Conservation (phyloP, 2,329 filamentous ascomycete genomes). For the Fonsecaea nubica region DNA sequence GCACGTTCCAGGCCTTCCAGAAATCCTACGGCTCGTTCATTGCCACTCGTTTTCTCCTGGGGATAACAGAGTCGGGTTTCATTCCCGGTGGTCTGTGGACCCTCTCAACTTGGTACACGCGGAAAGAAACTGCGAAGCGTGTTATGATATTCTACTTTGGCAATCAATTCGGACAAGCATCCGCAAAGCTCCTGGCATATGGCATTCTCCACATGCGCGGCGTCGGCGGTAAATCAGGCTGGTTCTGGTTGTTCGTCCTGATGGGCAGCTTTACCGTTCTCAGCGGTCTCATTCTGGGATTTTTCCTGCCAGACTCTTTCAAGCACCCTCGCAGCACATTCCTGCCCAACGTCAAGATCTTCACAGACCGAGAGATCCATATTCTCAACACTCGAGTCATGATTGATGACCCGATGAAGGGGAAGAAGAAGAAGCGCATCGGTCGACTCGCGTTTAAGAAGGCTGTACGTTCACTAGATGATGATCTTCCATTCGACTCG, state of each 20-base stretch:
- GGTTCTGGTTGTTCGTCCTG: conserved; percentile 64
- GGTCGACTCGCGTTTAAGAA: conserved; percentile 52
- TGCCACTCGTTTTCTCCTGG: conserved; percentile 59
- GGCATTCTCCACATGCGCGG: conserved; percentile 58
- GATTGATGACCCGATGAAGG: conserved; percentile 51
- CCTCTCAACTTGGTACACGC: conserved; percentile 63
- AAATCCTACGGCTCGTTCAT: conserved; percentile 57
- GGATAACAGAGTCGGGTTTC: conserved; percentile 62
- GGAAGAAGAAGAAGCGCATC: conserved; percentile 57
- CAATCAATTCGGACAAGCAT: conserved; percentile 59
- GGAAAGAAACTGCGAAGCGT: conserved; percentile 59
- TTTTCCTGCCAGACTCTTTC: conserved; percentile 56
- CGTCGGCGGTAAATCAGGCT: conserved; percentile 57
- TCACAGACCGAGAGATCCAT: conserved; percentile 52
- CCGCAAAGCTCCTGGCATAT: conserved; percentile 48
- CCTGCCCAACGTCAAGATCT: conserved; percentile 45
- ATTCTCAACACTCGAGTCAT: conserved; percentile 52
- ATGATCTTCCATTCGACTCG: neutral
- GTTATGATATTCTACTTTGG: conserved; percentile 64
- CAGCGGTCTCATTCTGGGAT: conserved; percentile 49
- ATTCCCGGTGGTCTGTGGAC: conserved; percentile 62
- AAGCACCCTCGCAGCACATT: conserved; percentile 53
- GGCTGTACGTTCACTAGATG: conserved; percentile 48
- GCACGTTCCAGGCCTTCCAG: conserved; percentile 62
- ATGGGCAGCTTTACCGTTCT: conserved; percentile 62